Percentiles rank a stretch among this genome's conserved stretches.
phyloP scores from a whole-genome alignment of 805 yeast genomes.

The Metschnikowia bowlesiae region DNA sequence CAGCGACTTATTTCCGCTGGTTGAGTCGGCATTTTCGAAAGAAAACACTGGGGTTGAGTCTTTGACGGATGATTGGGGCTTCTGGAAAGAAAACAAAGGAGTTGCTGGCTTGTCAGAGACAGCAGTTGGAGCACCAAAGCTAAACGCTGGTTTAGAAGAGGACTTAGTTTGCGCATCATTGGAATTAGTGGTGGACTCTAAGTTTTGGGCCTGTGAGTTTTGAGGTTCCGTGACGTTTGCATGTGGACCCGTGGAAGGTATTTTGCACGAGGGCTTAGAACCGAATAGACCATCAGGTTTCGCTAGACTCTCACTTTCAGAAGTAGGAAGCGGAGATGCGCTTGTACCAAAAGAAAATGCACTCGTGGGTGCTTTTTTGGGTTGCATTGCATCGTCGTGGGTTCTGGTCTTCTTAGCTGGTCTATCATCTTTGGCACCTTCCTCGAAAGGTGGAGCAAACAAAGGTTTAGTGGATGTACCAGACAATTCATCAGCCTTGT shows the following conservation, averaged over 20 bases:
- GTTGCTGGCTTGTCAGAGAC: not conserved
- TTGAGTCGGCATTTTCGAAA: not conserved
- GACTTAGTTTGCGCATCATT: not conserved
- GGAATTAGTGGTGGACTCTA: not conserved
- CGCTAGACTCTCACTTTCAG: not conserved
- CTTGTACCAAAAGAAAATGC: not conserved
- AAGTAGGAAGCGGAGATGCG: not conserved
- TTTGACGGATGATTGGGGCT: not conserved
- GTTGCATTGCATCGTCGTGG: not conserved
- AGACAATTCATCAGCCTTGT: conserved; percentile 4
- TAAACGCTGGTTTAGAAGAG: not conserved
- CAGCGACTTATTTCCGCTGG: not conserved
- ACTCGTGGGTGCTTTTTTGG: not conserved
- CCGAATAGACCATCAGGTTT: not conserved
- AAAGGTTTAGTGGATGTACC: not conserved
- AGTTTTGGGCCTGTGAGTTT: not conserved
- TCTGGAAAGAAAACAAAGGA: not conserved
- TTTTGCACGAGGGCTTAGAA: not conserved
- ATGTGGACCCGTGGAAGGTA: not conserved
- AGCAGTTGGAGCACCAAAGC: not conserved
- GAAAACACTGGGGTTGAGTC: not conserved
- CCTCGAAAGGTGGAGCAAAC: conserved; percentile 4
- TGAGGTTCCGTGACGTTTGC: not conserved
- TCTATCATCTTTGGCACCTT: not conserved
- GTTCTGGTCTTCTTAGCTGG: conserved; percentile 3